Percentiles rank a stretch among this genome's conserved stretches.
phyloP scores from a whole-genome alignment of 176 grass and related monocot species.

The Avena eriantha region DNA sequence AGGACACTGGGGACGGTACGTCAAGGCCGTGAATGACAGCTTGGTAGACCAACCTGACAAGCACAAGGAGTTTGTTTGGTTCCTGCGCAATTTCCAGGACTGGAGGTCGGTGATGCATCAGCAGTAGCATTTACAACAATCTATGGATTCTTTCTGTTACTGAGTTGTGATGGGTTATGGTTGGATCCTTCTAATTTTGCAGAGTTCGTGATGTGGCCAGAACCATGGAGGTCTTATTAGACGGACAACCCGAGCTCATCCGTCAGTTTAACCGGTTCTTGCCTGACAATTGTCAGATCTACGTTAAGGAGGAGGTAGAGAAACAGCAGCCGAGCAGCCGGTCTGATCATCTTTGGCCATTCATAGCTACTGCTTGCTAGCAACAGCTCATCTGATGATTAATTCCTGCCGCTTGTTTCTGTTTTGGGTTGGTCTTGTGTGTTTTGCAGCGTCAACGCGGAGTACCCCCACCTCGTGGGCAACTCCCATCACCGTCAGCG shows the following conservation, averaged over 20 bases:
- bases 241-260: neutral
- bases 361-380: neutral
- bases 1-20: neutral
- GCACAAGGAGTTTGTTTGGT: neutral
- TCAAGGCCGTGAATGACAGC: neutral
- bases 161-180: neutral
- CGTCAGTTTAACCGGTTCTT: neutral
- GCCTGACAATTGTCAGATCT: neutral
- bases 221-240: neutral
- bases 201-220: neutral
- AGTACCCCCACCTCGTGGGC: neutral
- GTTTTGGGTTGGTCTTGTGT: neutral
- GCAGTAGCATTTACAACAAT: neutral
- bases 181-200: neutral
- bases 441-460: neutral
- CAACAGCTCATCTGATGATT: neutral
- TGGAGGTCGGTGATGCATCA: neutral
- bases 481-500: neutral
- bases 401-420: neutral
- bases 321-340: neutral
- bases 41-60: slow-evolving; percentile 13
- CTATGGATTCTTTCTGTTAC: neutral
- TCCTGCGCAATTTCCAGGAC: neutral
- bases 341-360: neutral
- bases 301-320: neutral